These are phyloP conservation scores for Eleusine coracana DNA, from an alignment of 176 grass and related monocot species.

Conservation along the genomic window DNA sequence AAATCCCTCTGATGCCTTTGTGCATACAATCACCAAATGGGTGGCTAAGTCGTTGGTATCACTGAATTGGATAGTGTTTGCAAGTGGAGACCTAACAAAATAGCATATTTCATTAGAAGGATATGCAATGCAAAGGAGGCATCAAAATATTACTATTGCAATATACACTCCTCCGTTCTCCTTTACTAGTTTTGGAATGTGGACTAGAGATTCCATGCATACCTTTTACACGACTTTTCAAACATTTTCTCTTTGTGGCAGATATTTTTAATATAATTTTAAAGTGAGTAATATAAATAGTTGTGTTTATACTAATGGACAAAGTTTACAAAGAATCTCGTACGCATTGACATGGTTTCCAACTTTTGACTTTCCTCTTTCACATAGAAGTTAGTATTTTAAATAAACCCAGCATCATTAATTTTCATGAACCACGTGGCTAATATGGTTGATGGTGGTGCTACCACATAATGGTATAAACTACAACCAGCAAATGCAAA, in stretches of 20 bases:
- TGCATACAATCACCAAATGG: constrained; percentile 56
- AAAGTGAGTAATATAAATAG: neutral
- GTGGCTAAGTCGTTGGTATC: constrained; percentile 57
- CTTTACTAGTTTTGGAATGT: neutral
- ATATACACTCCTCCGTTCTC: neutral
- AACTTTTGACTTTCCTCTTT: neutral
- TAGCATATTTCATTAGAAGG: constrained; percentile 17
- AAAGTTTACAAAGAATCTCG: neutral
- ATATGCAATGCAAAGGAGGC: constrained; percentile 8
- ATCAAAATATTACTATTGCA: constrained; percentile 22
- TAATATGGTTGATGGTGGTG: neutral
- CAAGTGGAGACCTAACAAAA: constrained; percentile 62
- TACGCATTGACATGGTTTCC: neutral
- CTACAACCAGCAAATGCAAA: neutral
- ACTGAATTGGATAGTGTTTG: constrained; percentile 47
- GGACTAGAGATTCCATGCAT: neutral
- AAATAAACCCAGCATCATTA: neutral
- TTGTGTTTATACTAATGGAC: neutral
- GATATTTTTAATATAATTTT: neutral
- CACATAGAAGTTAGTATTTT: neutral
- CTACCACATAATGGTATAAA: constrained; percentile 16
- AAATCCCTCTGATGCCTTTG: constrained; percentile 53
- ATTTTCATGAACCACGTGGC: neutral
- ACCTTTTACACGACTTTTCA: neutral
- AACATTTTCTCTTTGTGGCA: neutral